phyloP scores from a whole-genome alignment of 768 basidiomycete species.

The Xerocomellus chrysenteron region DNA sequence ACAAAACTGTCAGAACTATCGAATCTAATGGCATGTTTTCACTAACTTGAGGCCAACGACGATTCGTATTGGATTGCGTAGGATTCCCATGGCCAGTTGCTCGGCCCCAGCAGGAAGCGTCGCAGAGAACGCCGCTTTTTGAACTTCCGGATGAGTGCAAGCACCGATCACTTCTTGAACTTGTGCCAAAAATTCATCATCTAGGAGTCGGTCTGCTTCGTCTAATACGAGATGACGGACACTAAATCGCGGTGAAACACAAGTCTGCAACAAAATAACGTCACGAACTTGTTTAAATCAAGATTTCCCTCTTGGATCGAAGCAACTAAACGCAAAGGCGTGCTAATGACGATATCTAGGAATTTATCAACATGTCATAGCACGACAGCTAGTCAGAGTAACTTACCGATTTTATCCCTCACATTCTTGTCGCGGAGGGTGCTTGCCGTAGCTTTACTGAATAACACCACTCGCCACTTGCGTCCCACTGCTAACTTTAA shows the following conservation, averaged over 20 bases:
- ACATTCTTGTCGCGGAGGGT: constrained; percentile 72
- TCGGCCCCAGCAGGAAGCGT: constrained; percentile 90
- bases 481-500: constrained; percentile 76
- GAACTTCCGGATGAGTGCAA: constrained; percentile 65
- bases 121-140: constrained; percentile 92
- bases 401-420: constrained; percentile 74
- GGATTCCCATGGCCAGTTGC: constrained; percentile 81
- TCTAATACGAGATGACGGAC: constrained; percentile 86
- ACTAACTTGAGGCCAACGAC: constrained; percentile 95
- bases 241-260: constrained; percentile 39
- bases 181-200: constrained; percentile 85
- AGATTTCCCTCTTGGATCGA: constrained; percentile 69
- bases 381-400: constrained; percentile 2
- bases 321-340: constrained; percentile 84
- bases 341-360: constrained; percentile 87
- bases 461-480: constrained; percentile 80
- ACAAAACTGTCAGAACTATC: constrained; percentile 10
- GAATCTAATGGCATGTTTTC: background rate
- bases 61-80: constrained; percentile 83
- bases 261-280: background rate
- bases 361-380: background rate
- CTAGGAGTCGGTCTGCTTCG: constrained; percentile 90
- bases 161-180: constrained; percentile 82
- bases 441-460: constrained; percentile 87
- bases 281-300: constrained; percentile 68